A percentile compares a stretch with the other conserved stretches of the same genome.
Conservation (phyloP, 2,329 filamentous ascomycete genomes). For the Neopestalotiopsis rosae region DNA sequence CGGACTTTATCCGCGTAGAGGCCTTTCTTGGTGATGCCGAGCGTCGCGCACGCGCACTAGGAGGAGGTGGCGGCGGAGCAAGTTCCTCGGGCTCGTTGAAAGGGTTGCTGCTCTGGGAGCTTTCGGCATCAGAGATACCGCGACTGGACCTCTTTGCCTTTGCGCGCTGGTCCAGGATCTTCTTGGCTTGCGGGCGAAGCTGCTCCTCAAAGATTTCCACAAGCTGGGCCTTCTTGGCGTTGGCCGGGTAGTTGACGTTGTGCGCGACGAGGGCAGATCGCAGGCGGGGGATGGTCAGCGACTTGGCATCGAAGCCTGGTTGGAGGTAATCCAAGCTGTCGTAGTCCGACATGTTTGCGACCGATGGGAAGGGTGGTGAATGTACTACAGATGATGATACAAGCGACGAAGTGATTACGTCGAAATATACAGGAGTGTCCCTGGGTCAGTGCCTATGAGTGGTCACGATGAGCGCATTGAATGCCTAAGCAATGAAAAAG, state of each 20-base stretch:
- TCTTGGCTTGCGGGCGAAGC: conserved; percentile 77
- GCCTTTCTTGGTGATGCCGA: conserved; percentile 61
- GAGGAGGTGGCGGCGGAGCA: conserved; percentile 49
- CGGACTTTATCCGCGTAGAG: conserved; percentile 56
- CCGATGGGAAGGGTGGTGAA: not conserved
- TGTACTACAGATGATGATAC: not conserved
- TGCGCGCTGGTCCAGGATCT: conserved; percentile 75
- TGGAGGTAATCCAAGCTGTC: conserved; percentile 82
- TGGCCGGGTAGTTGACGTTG: conserved; percentile 83
- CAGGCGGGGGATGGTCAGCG: conserved; percentile 84
- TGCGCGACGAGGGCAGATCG: conserved; percentile 92
- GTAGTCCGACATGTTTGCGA: conserved; percentile 61
- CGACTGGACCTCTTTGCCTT: conserved; percentile 84
- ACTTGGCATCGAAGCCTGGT: conserved; percentile 82
- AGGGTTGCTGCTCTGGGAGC: conserved; percentile 68
- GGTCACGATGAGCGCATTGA: not conserved
- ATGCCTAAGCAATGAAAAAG: not conserved
- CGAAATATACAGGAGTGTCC: not conserved
- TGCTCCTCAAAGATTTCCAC: conserved; percentile 82
- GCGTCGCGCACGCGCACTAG: conserved; percentile 52
- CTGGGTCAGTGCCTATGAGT: not conserved
- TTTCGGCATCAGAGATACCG: conserved; percentile 76
- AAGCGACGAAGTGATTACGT: not conserved
- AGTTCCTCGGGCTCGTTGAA: conserved; percentile 65
- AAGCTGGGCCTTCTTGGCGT: conserved; percentile 89